These are phyloP conservation scores for Amaranthus hypochondriacus DNA, from an alignment of 148 eudicot genomes.

Conservation along the genomic window DNA sequence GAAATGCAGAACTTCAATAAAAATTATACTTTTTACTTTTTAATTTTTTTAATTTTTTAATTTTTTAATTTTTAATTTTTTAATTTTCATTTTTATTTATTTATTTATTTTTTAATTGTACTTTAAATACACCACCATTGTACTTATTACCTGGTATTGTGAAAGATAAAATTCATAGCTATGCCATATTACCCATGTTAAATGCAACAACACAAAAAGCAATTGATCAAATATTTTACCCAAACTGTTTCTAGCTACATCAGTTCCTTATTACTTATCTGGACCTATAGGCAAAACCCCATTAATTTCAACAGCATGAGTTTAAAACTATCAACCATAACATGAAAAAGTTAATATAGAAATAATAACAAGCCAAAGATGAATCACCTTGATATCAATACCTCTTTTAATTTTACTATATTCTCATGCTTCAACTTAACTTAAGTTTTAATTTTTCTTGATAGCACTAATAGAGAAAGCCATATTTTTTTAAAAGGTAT, in stretches of 20 bases:
- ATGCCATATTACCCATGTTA: background rate
- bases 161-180: background rate
- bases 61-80: too few relatives aligned
- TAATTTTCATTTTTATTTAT: too few relatives aligned
- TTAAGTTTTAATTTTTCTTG: conserved; percentile 42
- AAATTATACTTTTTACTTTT: background rate
- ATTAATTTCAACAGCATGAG: background rate
- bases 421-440: conserved; percentile 47
- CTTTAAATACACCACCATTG: conserved; percentile 68
- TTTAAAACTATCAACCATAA: background rate
- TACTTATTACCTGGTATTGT: conserved; percentile 47
- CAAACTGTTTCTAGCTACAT: background rate
- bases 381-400: conserved; percentile 50
- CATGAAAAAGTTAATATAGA: background rate
- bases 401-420: conserved; percentile 44
- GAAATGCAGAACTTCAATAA: background rate
- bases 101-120: too few relatives aligned
- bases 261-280: conserved; percentile 13
- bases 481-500: too few relatives aligned
- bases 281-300: conserved; percentile 5
- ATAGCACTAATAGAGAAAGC: conserved; percentile 37
- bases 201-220: background rate
- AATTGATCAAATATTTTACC: background rate
- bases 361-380: background rate
- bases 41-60: too few relatives aligned